phyloP scores from a whole-genome alignment of 2,329 filamentous ascomycete genomes.

The Cladosporium velox region DNA sequence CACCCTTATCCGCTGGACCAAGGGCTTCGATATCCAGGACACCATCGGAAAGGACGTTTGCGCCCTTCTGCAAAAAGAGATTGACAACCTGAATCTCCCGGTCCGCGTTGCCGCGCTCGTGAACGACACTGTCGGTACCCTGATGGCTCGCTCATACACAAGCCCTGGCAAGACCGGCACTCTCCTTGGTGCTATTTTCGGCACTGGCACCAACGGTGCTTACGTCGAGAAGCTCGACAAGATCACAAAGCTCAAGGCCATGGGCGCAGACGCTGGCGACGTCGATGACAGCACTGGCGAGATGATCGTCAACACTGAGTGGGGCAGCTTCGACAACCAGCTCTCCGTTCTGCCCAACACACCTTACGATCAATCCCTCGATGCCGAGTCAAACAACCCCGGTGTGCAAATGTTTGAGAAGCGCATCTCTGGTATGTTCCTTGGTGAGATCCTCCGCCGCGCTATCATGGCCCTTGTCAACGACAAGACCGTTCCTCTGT shows the following conservation, averaged over 20 bases:
- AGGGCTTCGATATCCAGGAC: slow-evolving; percentile 96
- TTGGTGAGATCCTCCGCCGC: slow-evolving; percentile 87
- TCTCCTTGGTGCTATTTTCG: slow-evolving; percentile 93
- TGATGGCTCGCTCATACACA: slow-evolving; percentile 97
- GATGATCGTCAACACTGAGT: slow-evolving; percentile 98
- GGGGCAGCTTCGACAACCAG: slow-evolving; percentile 96
- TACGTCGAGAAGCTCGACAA: slow-evolving; percentile 91
- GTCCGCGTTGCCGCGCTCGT: slow-evolving; percentile 94
- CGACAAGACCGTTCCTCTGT: slow-evolving; percentile 67
- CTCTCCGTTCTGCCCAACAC: slow-evolving; percentile 86
- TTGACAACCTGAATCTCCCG: slow-evolving; percentile 81
- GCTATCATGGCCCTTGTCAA: slow-evolving; percentile 72
- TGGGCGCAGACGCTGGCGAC: slow-evolving; percentile 48
- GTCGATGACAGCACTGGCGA: slow-evolving; percentile 81
- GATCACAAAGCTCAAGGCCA: slow-evolving; percentile 70
- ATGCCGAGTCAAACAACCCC: slow-evolving; percentile 80
- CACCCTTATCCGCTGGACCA: slow-evolving; percentile 93
- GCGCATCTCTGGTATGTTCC: slow-evolving; percentile 95
- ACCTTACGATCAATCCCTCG: slow-evolving; percentile 75
- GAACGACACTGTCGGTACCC: slow-evolving; percentile 95
- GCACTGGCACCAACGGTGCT: slow-evolving; percentile 94
- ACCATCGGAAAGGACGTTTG: slow-evolving; percentile 94
- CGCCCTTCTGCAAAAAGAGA: slow-evolving; percentile 81
- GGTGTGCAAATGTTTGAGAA: slow-evolving; percentile 99
- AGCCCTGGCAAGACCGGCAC: slow-evolving; percentile 84